Evolutionary conservation across 768 basidiomycete species (phyloP).

Genomic region (Leccinum rimulosum): DNA sequence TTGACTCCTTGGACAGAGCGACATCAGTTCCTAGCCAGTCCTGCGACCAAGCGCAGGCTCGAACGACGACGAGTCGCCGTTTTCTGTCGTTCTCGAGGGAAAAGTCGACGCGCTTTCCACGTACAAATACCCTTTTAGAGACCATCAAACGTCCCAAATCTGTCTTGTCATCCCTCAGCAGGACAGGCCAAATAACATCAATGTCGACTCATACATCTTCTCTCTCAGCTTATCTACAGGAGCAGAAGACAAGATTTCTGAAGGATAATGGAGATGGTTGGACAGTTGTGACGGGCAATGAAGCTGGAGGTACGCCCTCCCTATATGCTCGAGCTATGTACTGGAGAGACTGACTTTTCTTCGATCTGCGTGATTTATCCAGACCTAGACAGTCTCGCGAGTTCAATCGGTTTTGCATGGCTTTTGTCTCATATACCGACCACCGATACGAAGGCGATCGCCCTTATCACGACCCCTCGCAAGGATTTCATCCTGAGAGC

Average conservation of each 20-base stretch:
- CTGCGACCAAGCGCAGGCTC: not conserved
- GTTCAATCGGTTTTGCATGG: conserved; percentile 83
- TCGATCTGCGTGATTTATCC: not conserved
- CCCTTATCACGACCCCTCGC: conserved; percentile 69
- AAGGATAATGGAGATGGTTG: conserved; percentile 59
- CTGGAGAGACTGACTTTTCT: not conserved
- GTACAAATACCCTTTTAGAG: not conserved
- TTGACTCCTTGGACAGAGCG: not conserved
- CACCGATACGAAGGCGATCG: conserved; percentile 51
- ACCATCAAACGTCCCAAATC: not conserved
- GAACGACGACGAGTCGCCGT: not conserved
- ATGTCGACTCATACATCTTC: conserved; percentile 21
- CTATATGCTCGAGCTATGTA: not conserved
- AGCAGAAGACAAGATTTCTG: conserved; percentile 60
- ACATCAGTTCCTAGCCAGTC: not conserved
- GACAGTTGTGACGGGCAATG: conserved; percentile 93
- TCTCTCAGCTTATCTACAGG: conserved; percentile 40
- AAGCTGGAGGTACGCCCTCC: conserved; percentile 75
- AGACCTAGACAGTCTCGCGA: conserved; percentile 92
- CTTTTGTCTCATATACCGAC: conserved; percentile 43
- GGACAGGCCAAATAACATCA: conserved; percentile 1
- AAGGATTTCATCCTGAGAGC: conserved; percentile 75
- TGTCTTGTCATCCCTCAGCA: not conserved
- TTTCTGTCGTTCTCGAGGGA: not conserved
- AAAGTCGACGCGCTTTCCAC: not conserved